Percentiles rank a stretch among this genome's conserved stretches.
These are phyloP conservation scores for Chenopodium quinoa DNA, from an alignment of 148 eudicot genomes.

Conservation along the genomic window DNA sequence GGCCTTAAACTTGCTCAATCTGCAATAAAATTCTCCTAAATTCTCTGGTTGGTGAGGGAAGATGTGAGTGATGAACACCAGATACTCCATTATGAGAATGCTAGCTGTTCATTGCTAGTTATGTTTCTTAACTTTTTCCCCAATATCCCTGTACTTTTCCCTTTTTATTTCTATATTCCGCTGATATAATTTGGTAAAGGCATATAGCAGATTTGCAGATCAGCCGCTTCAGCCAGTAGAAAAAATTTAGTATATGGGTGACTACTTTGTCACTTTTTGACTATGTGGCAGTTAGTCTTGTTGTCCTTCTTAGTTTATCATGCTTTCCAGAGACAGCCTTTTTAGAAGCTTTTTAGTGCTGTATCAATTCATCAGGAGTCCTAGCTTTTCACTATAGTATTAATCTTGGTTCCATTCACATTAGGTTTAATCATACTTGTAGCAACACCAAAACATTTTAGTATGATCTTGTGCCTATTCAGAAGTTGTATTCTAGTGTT, in stretches of 20 bases:
- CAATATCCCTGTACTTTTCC: not conserved
- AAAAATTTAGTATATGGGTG: not conserved
- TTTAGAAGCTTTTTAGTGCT: not conserved
- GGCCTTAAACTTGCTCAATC: not conserved
- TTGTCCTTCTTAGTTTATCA: not conserved
- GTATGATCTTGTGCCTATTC: not conserved
- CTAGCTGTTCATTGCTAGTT: not conserved
- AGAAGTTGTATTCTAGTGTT: not conserved
- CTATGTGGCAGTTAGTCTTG: not conserved
- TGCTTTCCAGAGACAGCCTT: not conserved
- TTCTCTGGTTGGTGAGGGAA: not conserved
- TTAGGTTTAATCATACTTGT: not conserved
- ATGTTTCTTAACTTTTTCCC: not conserved
- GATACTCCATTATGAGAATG: not conserved
- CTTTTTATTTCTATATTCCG: not conserved
- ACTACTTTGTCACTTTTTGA: not conserved
- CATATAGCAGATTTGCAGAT: not conserved
- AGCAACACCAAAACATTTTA: not conserved
- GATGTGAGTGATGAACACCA: not conserved
- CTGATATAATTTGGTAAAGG: not conserved
- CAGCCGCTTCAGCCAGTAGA: not conserved
- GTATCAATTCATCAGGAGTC: not conserved
- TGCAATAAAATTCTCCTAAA: not conserved
- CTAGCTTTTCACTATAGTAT: not conserved
- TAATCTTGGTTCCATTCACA: not conserved